A percentile compares a stretch with the other conserved stretches of the same genome.
Evolutionary conservation across 2,329 filamentous ascomycete species (phyloP).

Genomic region (Aureobasidium sp.): DNA sequence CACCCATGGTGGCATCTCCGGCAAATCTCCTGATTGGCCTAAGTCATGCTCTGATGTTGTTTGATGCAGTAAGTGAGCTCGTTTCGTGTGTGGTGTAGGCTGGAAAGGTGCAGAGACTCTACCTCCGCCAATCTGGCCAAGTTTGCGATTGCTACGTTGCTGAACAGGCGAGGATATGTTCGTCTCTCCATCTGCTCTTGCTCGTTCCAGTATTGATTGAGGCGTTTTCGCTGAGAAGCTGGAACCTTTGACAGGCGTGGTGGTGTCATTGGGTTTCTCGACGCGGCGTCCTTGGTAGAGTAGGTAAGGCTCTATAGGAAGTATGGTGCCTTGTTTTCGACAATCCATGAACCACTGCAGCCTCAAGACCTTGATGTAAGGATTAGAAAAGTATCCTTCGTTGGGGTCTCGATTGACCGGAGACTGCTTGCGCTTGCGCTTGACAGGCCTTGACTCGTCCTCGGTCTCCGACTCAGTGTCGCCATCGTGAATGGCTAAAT

Average conservation of each 20-base stretch:
- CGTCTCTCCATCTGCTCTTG: conserved; percentile 32
- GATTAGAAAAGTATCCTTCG: conserved; percentile 14
- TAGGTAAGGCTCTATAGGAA: conserved; percentile 41
- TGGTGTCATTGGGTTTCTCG: conserved; percentile 25
- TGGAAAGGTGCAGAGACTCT: conserved; percentile 20
- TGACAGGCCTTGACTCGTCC: conserved; percentile 6
- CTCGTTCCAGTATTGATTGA: conserved; percentile 39
- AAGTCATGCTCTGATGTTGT: conserved; percentile 73
- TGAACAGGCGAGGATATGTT: background rate
- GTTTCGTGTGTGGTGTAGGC: background rate
- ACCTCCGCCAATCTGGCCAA: conserved; percentile 21
- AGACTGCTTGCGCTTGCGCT: background rate
- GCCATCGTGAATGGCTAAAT: conserved; percentile 20
- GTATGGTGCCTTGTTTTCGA: conserved; percentile 29
- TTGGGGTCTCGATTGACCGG: background rate
- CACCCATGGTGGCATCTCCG: conserved; percentile 62
- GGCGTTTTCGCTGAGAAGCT: conserved; percentile 11
- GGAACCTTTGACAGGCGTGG: background rate
- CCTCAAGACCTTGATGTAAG: conserved; percentile 41
- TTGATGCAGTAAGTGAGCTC: conserved; percentile 49
- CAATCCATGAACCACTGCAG: conserved; percentile 47
- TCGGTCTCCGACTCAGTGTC: conserved; percentile 29
- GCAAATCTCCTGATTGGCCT: conserved; percentile 40
- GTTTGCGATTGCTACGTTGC: background rate
- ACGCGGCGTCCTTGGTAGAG: conserved; percentile 43